Percentiles rank a stretch among this genome's conserved stretches.
Evolutionary conservation across 2,329 filamentous ascomycete species (phyloP).

Genomic region (Pochonia chlamydosporia): DNA sequence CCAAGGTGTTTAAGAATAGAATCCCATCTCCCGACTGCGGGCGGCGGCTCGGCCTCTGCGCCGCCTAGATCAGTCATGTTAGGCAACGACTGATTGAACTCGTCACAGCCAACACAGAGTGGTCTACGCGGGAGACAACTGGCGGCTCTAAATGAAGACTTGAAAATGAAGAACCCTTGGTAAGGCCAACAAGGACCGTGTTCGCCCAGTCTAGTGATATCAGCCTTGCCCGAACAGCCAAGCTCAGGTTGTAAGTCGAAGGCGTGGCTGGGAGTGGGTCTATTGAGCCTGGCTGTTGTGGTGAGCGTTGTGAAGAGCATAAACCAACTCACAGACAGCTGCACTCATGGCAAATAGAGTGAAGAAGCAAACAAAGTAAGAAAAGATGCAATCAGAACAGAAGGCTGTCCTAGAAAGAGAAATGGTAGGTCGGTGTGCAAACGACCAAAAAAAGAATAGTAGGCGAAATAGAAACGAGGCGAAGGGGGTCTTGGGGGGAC

Average conservation of each 20-base stretch:
- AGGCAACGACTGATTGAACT: constrained; percentile 3
- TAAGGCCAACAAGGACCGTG: background rate
- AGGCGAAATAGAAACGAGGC: background rate
- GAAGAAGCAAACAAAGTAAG: background rate
- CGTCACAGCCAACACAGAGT: background rate
- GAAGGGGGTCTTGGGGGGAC: too few relatives aligned
- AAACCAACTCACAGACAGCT: background rate
- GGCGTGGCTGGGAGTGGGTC: constrained; percentile 7
- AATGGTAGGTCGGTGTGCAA: background rate
- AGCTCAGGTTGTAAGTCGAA: constrained; percentile 5
- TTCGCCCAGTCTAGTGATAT: background rate
- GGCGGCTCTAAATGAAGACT: background rate
- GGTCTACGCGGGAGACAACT: background rate
- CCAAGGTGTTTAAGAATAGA: constrained; percentile 24
- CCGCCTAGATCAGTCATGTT: constrained; percentile 27
- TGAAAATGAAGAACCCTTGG: background rate
- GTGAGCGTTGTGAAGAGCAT: background rate
- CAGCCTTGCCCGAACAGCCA: constrained; percentile 1
- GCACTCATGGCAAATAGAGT: background rate
- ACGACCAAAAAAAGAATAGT: background rate
- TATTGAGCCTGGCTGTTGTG: background rate
- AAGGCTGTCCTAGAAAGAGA: background rate
- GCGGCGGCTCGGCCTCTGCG: constrained; percentile 21
- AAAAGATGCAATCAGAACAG: background rate
- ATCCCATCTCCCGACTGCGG: constrained; percentile 18